phyloP scores from a whole-genome alignment of 1,139 yeast genomes.

The Kluyveromyces marxianus region DNA sequence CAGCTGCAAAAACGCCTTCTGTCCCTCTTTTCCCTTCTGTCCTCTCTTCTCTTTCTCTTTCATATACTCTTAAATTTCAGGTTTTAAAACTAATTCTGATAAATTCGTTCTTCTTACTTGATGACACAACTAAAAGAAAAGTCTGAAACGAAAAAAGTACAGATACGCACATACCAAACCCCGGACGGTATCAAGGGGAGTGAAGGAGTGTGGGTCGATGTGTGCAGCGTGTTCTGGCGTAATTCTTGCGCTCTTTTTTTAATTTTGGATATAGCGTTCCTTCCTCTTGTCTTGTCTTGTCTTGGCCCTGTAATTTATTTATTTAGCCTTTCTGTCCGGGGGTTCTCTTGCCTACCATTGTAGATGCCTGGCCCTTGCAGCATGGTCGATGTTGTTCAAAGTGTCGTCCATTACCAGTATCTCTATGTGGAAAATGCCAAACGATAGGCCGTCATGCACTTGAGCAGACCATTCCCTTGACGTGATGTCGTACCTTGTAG shows the following conservation, averaged over 20 bases:
- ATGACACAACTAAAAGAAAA: too few relatives aligned
- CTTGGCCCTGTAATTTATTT: neutral
- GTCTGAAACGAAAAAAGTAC: too few relatives aligned
- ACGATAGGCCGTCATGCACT: conserved; percentile 30
- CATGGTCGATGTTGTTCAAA: neutral
- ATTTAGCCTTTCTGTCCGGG: neutral
- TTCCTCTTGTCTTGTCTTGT: neutral
- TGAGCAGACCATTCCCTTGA: conserved; percentile 61
- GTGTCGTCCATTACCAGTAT: conserved; percentile 15
- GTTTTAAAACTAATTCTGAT: too few relatives aligned
- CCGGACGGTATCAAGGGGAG: too few relatives aligned
- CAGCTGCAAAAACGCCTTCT: too few relatives aligned
- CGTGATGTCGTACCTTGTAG: conserved; percentile 57
- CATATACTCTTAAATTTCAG: too few relatives aligned
- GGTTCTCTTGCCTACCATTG: conserved; percentile 1
- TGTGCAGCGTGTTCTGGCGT: too few relatives aligned
- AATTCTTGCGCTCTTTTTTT: neutral
- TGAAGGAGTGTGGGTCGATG: too few relatives aligned
- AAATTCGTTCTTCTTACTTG: too few relatives aligned
- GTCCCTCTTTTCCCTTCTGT: too few relatives aligned
- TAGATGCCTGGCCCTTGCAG: neutral
- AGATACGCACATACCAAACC: too few relatives aligned
- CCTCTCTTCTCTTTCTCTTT: too few relatives aligned
- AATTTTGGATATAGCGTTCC: neutral
- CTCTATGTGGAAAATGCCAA: conserved; percentile 22